Base-by-base conservation (phyloP, 257 asterid genomes). In the Oldenlandia corymbosa region DNA sequence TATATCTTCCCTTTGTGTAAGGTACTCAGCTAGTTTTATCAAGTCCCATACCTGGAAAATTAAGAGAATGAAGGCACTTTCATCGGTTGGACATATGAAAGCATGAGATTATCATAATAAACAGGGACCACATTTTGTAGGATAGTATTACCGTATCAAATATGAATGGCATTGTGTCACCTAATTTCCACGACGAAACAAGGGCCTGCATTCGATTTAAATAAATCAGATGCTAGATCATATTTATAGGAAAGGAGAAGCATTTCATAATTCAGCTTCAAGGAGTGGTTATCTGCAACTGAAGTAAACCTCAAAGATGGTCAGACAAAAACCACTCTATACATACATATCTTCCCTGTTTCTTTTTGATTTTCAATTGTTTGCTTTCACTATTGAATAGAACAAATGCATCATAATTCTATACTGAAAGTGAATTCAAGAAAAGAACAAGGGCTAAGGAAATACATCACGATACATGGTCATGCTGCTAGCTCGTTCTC, bases 161-260 rank as follows among this genome's bases (percentile, higher is more conserved):
- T 64, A 92, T 84, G 78, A 89, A 92, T 8, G 99, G 97, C 99
- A 89, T 89, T 0, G 96, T 84, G 62, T 89, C 83, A 20, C 95
- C 99, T 41, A 74, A 80, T 72, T 82, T 79, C 97, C 99, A 89
- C 39, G 99, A 81, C 7, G 88, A 82, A 36, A 89, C 85, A 62
- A 89, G 88, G 68, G 97, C 89, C 98, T 89, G 83, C 78, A 80
- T 63, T 34, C 9, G 34, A 27, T 59, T 42, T 31, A 61, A 55
- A 68, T 3, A 34, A 3, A 34, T 39, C 60, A 54, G n/a, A n/a
- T n/a, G n/a, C n/a, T n/a, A n/a, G n/a, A n/a, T n/a, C n/a, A n/a
- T n/a, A n/a, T n/a, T n/a, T n/a, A n/a, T n/a, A n/a, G n/a, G n/a
- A n/a, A n/a, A n/a, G n/a, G n/a, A n/a, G n/a, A n/a, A 34, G 39